phyloP scores from a whole-genome alignment of 257 asterid genomes.

The Jaltomata sinuosa region DNA sequence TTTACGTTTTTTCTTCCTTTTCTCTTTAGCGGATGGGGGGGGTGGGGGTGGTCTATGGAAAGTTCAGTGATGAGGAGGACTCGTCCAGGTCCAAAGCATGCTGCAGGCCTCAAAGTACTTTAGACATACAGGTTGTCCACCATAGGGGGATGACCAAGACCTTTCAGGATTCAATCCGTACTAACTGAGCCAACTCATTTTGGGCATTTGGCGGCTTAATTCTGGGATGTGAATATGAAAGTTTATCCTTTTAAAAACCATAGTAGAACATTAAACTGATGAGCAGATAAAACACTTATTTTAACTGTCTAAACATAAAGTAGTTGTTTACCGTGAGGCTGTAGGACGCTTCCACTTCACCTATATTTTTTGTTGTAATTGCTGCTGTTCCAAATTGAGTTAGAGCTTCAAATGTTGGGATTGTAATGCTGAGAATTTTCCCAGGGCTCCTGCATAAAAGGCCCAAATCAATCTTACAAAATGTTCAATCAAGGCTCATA shows the following conservation, averaged over 20 bases:
- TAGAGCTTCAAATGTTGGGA: constrained; percentile 87
- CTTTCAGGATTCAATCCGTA: background rate
- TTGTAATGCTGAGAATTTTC: constrained; percentile 59
- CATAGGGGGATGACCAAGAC: background rate
- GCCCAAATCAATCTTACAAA: background rate
- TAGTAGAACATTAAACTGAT: background rate
- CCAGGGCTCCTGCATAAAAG: constrained; percentile 80
- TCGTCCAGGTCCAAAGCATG: background rate
- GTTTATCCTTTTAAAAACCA: background rate
- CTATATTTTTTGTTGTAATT: constrained; percentile 75
- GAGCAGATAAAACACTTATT: background rate
- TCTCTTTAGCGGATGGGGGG: background rate
- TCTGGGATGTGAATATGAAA: background rate
- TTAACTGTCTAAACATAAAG: background rate
- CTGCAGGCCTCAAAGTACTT: background rate
- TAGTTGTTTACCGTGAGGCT: constrained; percentile 69
- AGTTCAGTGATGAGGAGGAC: background rate
- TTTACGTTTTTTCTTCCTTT: background rate
- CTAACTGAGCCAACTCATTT: background rate
- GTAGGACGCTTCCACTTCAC: constrained; percentile 96
- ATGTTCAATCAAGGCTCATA: background rate
- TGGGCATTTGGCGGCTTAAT: background rate
- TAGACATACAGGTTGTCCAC: background rate
- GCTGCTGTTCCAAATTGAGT: constrained; percentile 86
- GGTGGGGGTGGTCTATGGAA: background rate